Base-by-base conservation (phyloP, 345 rosid species). In the Euphorbia tirucalli region DNA sequence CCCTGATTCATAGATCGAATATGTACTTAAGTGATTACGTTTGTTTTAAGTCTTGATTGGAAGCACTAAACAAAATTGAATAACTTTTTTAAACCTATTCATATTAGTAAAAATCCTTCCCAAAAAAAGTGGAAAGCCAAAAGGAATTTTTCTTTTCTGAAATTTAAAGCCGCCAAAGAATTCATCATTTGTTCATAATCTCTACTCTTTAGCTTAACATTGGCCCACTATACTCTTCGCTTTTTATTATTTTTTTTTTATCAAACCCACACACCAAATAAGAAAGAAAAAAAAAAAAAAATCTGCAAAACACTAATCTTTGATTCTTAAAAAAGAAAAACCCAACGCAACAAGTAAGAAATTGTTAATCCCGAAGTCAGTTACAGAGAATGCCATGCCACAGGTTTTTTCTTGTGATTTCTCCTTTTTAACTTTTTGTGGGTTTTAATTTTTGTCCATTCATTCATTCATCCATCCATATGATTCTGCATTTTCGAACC, bases 401-500 rank as follows among this genome's bases (percentile, higher is more conserved):
- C 9, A 30, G 59, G 72, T 52, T 41, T 57, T 52, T 16, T 57
- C 64, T 41, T 58, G 72, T 56, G 72, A 69, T 69, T 39, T 22
- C 11, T n/a, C n/a, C n/a, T 15, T 24, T 31, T 56, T 25, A 55
- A 57, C 64, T 69, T 41, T 57, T 8, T 41, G 4, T 56, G 25
- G 0, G 37, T 25, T 69, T 46, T 6, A 46, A 2, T 46, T 63
- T 0, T 69, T 28, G 25, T 11, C 21, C 11, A 27, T 28, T 58
- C 15, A 57, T n/a, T n/a, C n/a, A n/a, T n/a, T n/a, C n/a, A 35
- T 35, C 7, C 4, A 35, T 55, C 11, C 2, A 22, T 22, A 49
- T 66, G 70, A 52, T 18, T 1, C 10, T 4, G 35, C 32, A 54
- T 35, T 68, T 46, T 35, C 4, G 1, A 7, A 58, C 73, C 37